Evolutionary conservation across 129 eudicot genomes (phyloP), one percentile per base, ranked within the genome.

Genomic region (Tagetes erecta): DNA sequence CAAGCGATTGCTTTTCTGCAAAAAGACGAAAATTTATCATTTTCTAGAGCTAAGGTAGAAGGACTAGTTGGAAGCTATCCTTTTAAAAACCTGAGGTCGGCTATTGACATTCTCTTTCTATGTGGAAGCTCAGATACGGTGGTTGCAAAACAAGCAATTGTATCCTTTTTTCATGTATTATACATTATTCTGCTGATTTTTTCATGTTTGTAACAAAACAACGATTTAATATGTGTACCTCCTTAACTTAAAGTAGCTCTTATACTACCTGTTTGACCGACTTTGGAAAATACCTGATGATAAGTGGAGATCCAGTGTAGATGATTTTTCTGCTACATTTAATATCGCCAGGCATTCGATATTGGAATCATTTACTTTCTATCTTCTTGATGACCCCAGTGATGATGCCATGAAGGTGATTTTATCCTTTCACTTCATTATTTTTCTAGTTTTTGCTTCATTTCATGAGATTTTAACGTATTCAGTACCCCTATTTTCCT

Each of bases 101-200:
- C 92, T 72, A 81, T 86, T 82, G 97, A 95, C 81, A 67, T 84
- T 65, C 97, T 95, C 20, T 95, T 95, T 80, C 77, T 95, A 27
- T 87, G 72, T 73, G 99, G 97, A 75, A 91, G 86, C 76, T 87
- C 97, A 64, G 97, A 91, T 84, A 38, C 91, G 90, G 94, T 91
- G 80, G 85, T 95, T 31, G 93, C 99, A 66, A 95, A 95, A 83
- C 96, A 87, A 70, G 97, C 99, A 46, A 91, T 95, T 14, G 99
- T 95, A 95, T 95, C 99, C 99, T 84, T 83, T 20, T 64, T 11
- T 31, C 27, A 67, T 36, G 47, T 42, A 14, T 64, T 42, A 71
- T 63, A 44, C 55, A 51, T 45, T 37, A 4, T 14, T 52, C 3
- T 44, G 56, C 20, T 30, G 41, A 40, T 12, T 27, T 20, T 47